Evolutionary conservation across 768 basidiomycete species (phyloP).

Genomic region (Lyophyllum semitale): DNA sequence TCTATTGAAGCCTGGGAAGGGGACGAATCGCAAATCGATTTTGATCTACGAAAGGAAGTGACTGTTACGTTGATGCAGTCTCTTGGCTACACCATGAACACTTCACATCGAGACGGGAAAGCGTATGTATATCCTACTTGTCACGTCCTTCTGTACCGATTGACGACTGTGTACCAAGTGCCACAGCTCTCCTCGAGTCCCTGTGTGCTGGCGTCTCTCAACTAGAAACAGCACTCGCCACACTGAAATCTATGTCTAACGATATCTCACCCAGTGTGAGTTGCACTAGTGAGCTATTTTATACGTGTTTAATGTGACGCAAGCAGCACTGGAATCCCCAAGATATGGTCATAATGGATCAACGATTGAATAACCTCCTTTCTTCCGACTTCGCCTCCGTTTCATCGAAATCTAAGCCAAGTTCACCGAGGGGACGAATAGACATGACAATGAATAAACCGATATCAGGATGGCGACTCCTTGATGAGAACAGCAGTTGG

Average conservation of each 20-base stretch:
- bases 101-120: constrained; percentile 19
- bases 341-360: constrained; percentile 56
- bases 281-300: constrained; percentile 6
- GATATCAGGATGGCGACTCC: constrained; percentile 55
- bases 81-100: constrained; percentile 40
- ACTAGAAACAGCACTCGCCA: constrained; percentile 28
- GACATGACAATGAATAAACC: constrained; percentile 11
- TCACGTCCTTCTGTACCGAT: background rate
- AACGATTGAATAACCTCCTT: constrained; percentile 45
- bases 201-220: constrained; percentile 38
- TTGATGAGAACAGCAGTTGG: constrained; percentile 51
- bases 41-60: constrained; percentile 46
- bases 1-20: constrained; percentile 41
- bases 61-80: constrained; percentile 48
- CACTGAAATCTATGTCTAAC: constrained; percentile 20
- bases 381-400: constrained; percentile 15
- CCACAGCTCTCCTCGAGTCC: constrained; percentile 38
- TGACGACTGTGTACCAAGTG: constrained; percentile 5
- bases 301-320: background rate
- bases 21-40: constrained; percentile 29
- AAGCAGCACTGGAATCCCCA: constrained; percentile 50
- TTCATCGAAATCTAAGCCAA: background rate
- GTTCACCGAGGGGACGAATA: background rate
- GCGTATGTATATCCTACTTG: constrained; percentile 31
- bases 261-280: constrained; percentile 20